Evolutionary conservation across 2,329 filamentous ascomycete genomes (phyloP).

Genomic region (Dichotomopilus funicola): DNA sequence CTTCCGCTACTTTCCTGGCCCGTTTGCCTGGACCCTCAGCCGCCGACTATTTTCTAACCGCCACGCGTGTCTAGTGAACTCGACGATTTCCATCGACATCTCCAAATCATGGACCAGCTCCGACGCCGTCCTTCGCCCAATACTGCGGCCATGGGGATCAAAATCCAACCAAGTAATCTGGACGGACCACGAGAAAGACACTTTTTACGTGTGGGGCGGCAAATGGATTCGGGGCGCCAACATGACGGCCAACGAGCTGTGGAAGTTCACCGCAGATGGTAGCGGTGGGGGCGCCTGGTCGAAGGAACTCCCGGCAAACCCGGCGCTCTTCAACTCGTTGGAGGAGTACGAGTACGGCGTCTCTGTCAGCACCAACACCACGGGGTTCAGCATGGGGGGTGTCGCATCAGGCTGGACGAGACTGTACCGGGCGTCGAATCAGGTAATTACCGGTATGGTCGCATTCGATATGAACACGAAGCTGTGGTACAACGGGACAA

Average conservation of each 20-base stretch:
- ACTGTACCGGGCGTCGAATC: neutral
- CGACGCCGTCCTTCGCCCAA: slow-evolving; percentile 2
- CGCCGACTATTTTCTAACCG: neutral
- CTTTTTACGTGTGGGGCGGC: slow-evolving; percentile 18
- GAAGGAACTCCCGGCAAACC: slow-evolving; percentile 5
- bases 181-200: slow-evolving; percentile 1
- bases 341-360: slow-evolving; percentile 10
- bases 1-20: neutral
- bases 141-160: neutral
- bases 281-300: slow-evolving; percentile 14
- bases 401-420: slow-evolving; percentile 15
- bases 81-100: slow-evolving; percentile 20
- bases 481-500: slow-evolving; percentile 14
- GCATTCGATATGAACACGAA: slow-evolving; percentile 15
- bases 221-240: slow-evolving; percentile 6
- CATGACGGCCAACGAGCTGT: slow-evolving; percentile 10
- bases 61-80: slow-evolving; percentile 10
- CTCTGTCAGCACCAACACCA: slow-evolving; percentile 5
- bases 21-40: no score
- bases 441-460: slow-evolving; percentile 16
- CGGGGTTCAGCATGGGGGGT: slow-evolving; percentile 16
- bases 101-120: slow-evolving; percentile 16
- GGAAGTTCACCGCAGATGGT: slow-evolving; percentile 17
- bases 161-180: slow-evolving; percentile 11
- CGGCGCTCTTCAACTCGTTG: slow-evolving; percentile 1